Conservation (phyloP, 768 basidiomycete genomes). For the Kockovaella imperatae region DNA sequence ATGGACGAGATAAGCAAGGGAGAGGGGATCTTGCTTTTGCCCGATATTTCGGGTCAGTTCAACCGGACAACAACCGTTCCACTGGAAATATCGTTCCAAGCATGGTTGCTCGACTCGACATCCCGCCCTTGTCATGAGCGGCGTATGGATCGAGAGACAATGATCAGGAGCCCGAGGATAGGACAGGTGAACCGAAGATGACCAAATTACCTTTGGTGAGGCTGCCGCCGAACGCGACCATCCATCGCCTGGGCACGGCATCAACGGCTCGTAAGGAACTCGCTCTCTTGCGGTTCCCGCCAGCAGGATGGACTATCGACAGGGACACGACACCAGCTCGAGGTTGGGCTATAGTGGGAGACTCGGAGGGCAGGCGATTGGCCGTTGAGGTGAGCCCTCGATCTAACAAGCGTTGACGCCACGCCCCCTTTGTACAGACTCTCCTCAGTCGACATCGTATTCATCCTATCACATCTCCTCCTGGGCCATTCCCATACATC, state of each 20-base stretch:
- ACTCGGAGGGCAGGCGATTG: constrained; percentile 58
- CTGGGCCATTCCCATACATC: constrained; percentile 73
- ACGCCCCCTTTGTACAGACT: constrained; percentile 45
- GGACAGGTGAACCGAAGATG: constrained; percentile 7
- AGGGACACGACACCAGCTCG: constrained; percentile 32
- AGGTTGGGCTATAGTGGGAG: constrained; percentile 68
- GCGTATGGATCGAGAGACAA: not conserved
- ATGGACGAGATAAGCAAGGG: too few species aligned
- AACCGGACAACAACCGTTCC: too few species aligned
- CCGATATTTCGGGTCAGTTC: too few species aligned
- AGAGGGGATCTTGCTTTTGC: too few species aligned
- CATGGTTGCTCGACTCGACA: not conserved
- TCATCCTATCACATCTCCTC: constrained; percentile 55
- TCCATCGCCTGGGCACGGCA: constrained; percentile 26
- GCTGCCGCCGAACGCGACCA: constrained; percentile 17
- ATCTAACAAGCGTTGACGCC: not conserved
- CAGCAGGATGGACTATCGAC: constrained; percentile 29
- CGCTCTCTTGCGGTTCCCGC: constrained; percentile 25
- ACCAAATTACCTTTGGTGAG: constrained; percentile 23
- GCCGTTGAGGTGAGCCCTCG: constrained; percentile 57
- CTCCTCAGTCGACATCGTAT: constrained; percentile 66
- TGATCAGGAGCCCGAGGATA: not conserved
- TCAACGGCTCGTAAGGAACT: constrained; percentile 6
- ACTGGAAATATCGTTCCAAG: not conserved
- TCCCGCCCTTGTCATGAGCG: not conserved